Base-by-base conservation (phyloP, 495 filamentous ascomycete species). In the Filosporella fistucella region DNA sequence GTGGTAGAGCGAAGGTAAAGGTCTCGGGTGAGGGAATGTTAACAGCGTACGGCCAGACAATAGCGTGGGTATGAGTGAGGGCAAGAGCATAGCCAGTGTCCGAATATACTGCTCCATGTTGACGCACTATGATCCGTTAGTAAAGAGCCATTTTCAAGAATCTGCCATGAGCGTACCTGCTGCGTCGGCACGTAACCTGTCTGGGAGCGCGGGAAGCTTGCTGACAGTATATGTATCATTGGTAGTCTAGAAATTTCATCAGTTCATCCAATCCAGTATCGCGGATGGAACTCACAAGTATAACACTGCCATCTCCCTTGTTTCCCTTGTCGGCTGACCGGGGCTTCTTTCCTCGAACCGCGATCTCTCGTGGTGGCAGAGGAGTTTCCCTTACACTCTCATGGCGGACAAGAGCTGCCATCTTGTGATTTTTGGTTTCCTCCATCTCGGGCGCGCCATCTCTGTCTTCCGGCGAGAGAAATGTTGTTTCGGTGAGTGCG, bases 201-300 rank as follows among this genome's bases (percentile, higher is more conserved):
- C 80, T 33, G 91, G 90, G 17, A 94, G 70, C 29, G 81, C 80
- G 43, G 89, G 86, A 21, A 97, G 79, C 58, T 88, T 86, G 45
- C 85, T 86, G 26, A 97, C 89, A 25, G 77, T 81, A 58, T 93
- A 96, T 45, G 85, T 87, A 59, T 86, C 82, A 56, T 88, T 97
- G 61, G 82, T 84, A 14, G 89, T 91, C 89, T 95, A 44, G 12
- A 28, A 40, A 46, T 29, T 45, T 29, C 52, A 11, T 47, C 32
- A 35, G 36, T 20, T 28, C 33, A 35, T 32, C 21, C 40, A 4
- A 7, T 20, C 34, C 14, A 3, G 3, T 26, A 26, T 4, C 23
- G 11, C 14, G n/a, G 25, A 40, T 32, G 14, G 13, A 24, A 74
- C 80, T 46, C 66, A 88, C 85, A 60, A 90, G 59, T 30, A 81